Evolutionary conservation across 2,329 filamentous ascomycete species (phyloP), one percentile per base, ranked within the genome.

Genomic region (Tolypocladium capitatum): DNA sequence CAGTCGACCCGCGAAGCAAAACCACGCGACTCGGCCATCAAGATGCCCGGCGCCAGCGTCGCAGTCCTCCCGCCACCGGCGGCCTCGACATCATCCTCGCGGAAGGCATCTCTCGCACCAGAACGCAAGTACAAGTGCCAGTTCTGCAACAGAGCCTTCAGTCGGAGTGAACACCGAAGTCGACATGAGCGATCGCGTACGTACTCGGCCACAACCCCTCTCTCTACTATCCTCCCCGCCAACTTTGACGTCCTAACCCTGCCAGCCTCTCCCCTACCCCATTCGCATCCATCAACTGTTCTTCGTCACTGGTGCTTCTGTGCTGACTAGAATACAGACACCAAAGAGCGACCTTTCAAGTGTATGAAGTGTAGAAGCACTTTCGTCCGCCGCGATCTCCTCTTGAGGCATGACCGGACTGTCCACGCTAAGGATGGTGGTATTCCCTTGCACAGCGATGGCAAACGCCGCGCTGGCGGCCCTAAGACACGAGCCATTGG

Each of bases 81-180:
- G 62, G 72, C 80, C 62, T 79, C 87, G 63, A 78, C 82, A 62
- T 77, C 84, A 64, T 78, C 79, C 59, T 76, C 83, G 61, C 81
- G 86, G 68, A 94, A 94, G 71, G 69, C 83, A 56, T 75, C 84
- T 52, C 71, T 83, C 58, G 83, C 81, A 58, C 88, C 90, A 48
- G 92, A 97, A 74, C 91, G 94, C 75, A 95, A 96, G 71, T 98
- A 98, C 81, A 96, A 97, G 69, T 98, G 92, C 73, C 89, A 95
- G 75, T 97, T 95, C 70, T 97, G 92, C 74, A 90, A 90, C 71
- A 80, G 92, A 68, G 92, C 92, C 54, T 98, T 98, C 68, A 96
- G 90, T 72, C 79, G 92, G 67, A 95, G 89, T 68, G 92, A 98
- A 70, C 92, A 98, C 69, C 81, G 92, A 60, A 96, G 89, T 70